phyloP scores from a whole-genome alignment of 305 asterid species.

The Solanum hybrid region DNA sequence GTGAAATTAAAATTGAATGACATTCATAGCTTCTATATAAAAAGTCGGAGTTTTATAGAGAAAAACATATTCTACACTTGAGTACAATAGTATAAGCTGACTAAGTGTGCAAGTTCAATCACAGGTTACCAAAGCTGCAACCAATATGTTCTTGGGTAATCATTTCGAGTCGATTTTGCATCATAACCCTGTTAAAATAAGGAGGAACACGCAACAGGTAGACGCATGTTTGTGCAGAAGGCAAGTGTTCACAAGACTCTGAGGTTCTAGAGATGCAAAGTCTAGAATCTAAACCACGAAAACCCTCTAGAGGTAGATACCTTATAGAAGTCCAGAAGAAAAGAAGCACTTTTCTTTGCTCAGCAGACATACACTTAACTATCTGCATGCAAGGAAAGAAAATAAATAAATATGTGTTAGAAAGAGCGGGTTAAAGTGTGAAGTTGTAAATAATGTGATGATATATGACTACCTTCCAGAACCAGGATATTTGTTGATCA shows the following conservation, averaged over 20 bases:
- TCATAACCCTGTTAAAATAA: conserved; percentile 31
- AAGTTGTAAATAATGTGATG: no score
- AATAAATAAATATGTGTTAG: no score
- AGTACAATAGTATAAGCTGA: not conserved
- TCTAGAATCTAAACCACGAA: conserved; percentile 65
- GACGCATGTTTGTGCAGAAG: conserved; percentile 84
- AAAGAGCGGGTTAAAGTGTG: no score
- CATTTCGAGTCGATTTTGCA: conserved; percentile 43
- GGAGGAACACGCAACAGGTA: conserved; percentile 62
- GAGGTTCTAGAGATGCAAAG: conserved; percentile 45
- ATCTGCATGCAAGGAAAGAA: not conserved
- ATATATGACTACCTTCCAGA: no score
- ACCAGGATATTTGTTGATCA: no score
- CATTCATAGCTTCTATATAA: no score
- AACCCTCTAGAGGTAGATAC: conserved; percentile 75
- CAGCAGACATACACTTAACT: conserved; percentile 57
- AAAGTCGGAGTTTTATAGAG: no score
- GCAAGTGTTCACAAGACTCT: conserved; percentile 55
- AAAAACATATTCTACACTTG: no score
- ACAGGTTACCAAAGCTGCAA: not conserved
- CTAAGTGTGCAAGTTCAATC: not conserved
- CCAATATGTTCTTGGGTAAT: conserved; percentile 21
- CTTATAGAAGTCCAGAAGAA: conserved; percentile 59
- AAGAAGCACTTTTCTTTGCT: conserved; percentile 64
- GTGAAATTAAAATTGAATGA: no score